These are phyloP conservation scores for Phytophthora kernoviae DNA, from an alignment of 352 stramenopile genomes.

Conservation along the genomic window DNA sequence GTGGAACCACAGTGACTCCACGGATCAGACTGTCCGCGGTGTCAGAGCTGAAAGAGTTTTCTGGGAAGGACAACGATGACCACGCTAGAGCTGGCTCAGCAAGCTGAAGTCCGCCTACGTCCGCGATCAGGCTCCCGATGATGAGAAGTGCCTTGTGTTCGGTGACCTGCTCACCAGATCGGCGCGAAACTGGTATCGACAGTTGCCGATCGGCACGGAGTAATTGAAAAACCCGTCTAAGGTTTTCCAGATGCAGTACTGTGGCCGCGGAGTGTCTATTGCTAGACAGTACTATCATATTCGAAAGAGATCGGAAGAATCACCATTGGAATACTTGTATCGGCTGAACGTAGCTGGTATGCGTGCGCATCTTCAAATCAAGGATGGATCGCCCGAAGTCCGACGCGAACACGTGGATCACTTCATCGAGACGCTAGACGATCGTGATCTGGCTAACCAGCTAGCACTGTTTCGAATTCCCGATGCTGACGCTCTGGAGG, in stretches of 20 bases:
- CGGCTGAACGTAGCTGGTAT: conserved; percentile 2
- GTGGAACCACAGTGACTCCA: background rate
- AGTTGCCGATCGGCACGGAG: background rate
- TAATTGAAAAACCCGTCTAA: background rate
- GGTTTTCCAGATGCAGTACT: no score
- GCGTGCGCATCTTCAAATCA: background rate
- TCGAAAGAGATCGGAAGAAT: background rate
- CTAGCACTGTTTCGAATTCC: background rate
- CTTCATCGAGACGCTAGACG: conserved; percentile 20
- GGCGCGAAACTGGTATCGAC: background rate
- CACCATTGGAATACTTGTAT: no score
- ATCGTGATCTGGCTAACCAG: conserved; percentile 5
- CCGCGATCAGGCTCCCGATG: conserved; percentile 6
- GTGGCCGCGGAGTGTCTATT: background rate
- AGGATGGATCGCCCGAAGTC: background rate
- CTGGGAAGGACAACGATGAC: no score
- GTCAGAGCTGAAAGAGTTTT: no score
- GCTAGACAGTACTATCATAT: conserved; percentile 3
- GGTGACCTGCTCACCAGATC: background rate
- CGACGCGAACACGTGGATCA: conserved; percentile 10
- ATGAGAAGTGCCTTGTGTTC: no score
- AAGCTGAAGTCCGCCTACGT: background rate
- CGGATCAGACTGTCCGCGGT: background rate
- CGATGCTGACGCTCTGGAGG: conserved; percentile 6
- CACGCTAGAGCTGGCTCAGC: background rate